Base-by-base conservation (phyloP, 495 filamentous ascomycete species). In the Barbatosphaeria neglecta region DNA sequence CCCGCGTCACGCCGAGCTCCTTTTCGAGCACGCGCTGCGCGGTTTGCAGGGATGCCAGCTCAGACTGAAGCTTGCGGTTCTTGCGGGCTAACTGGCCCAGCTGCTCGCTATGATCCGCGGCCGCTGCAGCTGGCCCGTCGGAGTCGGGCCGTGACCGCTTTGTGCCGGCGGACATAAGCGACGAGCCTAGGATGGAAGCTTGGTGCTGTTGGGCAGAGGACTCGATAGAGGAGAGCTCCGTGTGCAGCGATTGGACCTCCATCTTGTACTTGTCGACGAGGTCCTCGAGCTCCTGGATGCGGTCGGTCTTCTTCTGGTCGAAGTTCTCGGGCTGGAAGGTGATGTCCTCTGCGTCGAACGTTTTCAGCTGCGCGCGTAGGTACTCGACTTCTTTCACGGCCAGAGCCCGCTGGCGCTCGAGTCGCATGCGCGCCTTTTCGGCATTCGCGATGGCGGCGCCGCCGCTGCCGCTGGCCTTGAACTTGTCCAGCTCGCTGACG, bases 341-440 rank as follows among this genome's bases (percentile, higher is more conserved):
- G 37, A 75, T 73, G 59, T 96, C 90, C 63, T 97, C 93, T 20
- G 80, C 76, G 50, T 95, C 90, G 47, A 90, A 95, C 0, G 84
- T 83, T 60, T 94, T 93, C 19, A 96, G 68, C 56, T 99, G 92
- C 4, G 85, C 90, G 15, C 93, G 84, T 7, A 99, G 73, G 59
- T 90, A 92, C 51, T 96, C 87, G 6, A 93, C 86, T 59, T 99
- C 93, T 56, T 95, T 95, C 18, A 87, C 64, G 4, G 87, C 87
- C 3, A 97, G 74, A 6, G 77, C 77, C 47, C 86, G 82, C 59
- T 96, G 90, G 31, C 90, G 73, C 56, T 99, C 90, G 1, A 77
- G 47, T 6, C 78, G 68, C 19, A 89, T 73, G 38, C 83, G 76
- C n/a, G 77, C 69, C 57, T 81, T 85, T 44, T 70, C 72, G 31